phyloP scores from a whole-genome alignment of 805 yeast genomes.

The Yarrowia divulgata region DNA sequence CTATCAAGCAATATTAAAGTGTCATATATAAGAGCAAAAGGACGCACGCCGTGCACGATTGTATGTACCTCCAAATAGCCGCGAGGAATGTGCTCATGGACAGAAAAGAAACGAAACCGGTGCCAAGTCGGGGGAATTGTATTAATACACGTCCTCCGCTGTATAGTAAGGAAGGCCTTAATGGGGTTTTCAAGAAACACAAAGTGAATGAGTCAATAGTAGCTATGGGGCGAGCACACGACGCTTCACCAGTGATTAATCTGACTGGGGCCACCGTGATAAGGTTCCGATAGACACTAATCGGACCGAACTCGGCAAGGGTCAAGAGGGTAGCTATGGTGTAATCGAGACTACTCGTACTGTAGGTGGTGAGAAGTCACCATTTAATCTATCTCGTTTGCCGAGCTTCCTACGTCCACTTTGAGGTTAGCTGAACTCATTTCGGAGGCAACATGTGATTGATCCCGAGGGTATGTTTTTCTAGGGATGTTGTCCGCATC shows the following conservation, averaged over 20 bases:
- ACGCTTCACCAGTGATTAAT: not conserved
- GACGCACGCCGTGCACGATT: slow-evolving; percentile 24
- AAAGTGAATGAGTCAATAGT: too few relatives aligned
- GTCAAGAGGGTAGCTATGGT: not conserved
- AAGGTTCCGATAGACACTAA: not conserved
- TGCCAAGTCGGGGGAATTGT: slow-evolving; percentile 11
- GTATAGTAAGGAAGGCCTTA: too few relatives aligned
- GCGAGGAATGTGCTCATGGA: slow-evolving; percentile 2
- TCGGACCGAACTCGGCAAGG: slow-evolving; percentile 15
- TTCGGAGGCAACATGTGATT: not conserved
- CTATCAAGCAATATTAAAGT: slow-evolving; percentile 30
- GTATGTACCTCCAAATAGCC: slow-evolving; percentile 2
- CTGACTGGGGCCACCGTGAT: not conserved
- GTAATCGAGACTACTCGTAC: too few relatives aligned
- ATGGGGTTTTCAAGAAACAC: too few relatives aligned
- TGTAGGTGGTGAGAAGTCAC: too few relatives aligned
- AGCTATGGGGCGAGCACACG: not conserved
- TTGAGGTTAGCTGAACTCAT: not conserved
- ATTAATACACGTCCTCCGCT: not conserved
- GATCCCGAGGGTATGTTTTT: not conserved
- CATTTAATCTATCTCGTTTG: too few relatives aligned
- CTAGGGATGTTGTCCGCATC: not conserved
- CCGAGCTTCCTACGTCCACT: too few relatives aligned
- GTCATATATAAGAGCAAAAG: slow-evolving; percentile 13
- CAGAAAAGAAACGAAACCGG: not conserved